These are phyloP conservation scores for Dendrocalamus latiflorus DNA, from an alignment of 202 grass and related monocot genomes.

Conservation along the genomic window DNA sequence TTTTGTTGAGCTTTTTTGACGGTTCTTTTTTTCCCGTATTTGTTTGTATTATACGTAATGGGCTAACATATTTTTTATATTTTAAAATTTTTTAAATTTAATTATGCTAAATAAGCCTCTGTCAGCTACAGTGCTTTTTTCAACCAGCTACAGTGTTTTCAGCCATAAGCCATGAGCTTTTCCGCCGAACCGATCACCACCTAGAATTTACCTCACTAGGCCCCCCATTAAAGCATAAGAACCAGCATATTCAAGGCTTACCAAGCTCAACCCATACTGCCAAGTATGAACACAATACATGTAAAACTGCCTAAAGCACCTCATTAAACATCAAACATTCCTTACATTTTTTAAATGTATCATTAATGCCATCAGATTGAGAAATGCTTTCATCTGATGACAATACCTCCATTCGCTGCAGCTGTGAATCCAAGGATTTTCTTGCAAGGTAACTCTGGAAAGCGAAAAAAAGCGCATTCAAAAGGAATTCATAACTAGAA, in stretches of 20 bases:
- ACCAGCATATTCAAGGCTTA: conserved; percentile 94
- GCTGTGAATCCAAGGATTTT: conserved; percentile 78
- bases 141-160: too few species aligned
- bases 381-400: conserved; percentile 77
- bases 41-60: too few species aligned
- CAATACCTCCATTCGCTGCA: conserved; percentile 65
- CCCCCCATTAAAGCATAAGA: too few species aligned
- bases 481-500: conserved; percentile 10
- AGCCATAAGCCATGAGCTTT: too few species aligned
- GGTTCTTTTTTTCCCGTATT: too few species aligned
- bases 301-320: conserved; percentile 8
- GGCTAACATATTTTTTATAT: too few species aligned
- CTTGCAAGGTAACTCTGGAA: conserved; percentile 84
- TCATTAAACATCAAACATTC: conserved; percentile 16
- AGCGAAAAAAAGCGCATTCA: neutral
- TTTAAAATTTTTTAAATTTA: too few species aligned
- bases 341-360: conserved; percentile 83
- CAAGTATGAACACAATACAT: conserved; percentile 8
- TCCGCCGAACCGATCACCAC: too few species aligned
- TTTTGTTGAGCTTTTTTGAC: too few species aligned
- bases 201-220: too few species aligned
- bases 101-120: too few species aligned
- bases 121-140: too few species aligned
- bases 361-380: conserved; percentile 49
- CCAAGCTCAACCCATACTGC: conserved; percentile 93